Percentiles rank a stretch among this genome's conserved stretches.
Conservation (phyloP, 1,284 basidiomycete genomes). For the Cryptococcus sp. region DNA sequence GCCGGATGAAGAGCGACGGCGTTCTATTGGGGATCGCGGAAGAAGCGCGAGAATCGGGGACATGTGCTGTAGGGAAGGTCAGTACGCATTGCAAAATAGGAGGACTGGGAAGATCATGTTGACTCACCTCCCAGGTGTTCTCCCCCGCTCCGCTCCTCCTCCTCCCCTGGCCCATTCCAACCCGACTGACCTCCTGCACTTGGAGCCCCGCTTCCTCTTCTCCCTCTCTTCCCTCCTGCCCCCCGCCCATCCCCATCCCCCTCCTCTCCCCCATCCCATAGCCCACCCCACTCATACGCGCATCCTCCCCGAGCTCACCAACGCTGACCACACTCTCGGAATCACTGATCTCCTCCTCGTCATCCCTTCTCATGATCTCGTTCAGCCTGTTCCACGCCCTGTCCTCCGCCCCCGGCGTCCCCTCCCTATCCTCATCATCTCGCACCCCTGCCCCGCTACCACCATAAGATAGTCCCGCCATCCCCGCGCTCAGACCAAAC, state of each 20-base stretch:
- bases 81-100: background rate
- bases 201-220: constrained; percentile 63
- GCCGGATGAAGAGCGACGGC: constrained; percentile 65
- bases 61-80: constrained; percentile 65
- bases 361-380: constrained; percentile 39
- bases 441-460: background rate
- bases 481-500: constrained; percentile 9
- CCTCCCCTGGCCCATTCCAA: constrained; percentile 11
- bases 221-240: constrained; percentile 44
- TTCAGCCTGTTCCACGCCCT: constrained; percentile 42
- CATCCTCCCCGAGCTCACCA: constrained; percentile 75
- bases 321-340: constrained; percentile 84
- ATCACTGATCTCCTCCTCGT: constrained; percentile 63
- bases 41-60: constrained; percentile 87
- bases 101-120: background rate
- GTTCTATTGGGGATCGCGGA: constrained; percentile 74
- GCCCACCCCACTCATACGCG: constrained; percentile 58
- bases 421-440: constrained; percentile 5
- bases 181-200: constrained; percentile 13
- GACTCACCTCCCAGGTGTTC: constrained; percentile 87
- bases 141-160: constrained; percentile 52
- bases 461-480: background rate
- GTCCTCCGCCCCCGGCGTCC: constrained; percentile 25
- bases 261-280: constrained; percentile 55
- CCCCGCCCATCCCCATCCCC: constrained; percentile 52